Conservation (phyloP, 352 stramenopile species). For the Phytophthora hybrid region DNA sequence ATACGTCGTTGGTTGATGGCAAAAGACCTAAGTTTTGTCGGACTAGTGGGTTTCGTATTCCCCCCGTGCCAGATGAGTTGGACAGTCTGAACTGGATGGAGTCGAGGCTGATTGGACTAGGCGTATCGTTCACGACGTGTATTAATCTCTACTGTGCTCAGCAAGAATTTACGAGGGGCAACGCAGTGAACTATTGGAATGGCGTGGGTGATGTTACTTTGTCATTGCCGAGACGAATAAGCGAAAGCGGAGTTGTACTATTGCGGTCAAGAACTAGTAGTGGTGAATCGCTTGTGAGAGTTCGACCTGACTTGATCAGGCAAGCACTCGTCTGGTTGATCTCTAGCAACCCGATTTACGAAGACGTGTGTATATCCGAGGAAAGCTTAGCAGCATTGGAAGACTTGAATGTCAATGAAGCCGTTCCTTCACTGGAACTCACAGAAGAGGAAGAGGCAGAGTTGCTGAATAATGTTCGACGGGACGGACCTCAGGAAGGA, state of each 20-base stretch:
- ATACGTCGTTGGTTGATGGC: too few relatives aligned
- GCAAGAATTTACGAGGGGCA: constrained; percentile 23
- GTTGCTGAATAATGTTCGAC: too few relatives aligned
- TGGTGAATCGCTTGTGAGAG: not conserved
- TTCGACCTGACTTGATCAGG: constrained; percentile 8
- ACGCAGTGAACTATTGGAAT: constrained; percentile 27
- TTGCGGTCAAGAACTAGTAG: too few relatives aligned
- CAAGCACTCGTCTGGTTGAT: not conserved
- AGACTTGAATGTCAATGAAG: not conserved
- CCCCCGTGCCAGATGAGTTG: constrained; percentile 2
- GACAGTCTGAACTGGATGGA: constrained; percentile 17
- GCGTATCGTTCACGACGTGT: constrained; percentile 18
- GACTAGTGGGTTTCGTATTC: too few relatives aligned
- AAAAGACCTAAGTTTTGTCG: too few relatives aligned
- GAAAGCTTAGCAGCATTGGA: not conserved
- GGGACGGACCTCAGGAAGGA: too few relatives aligned
- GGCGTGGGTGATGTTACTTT: not conserved
- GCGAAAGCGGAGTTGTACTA: not conserved
- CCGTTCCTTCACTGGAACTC: too few relatives aligned
- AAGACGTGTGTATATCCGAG: not conserved
- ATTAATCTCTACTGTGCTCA: constrained; percentile 10
- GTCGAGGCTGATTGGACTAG: constrained; percentile 4
- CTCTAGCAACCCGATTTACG: constrained; percentile 14
- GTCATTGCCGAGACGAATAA: not conserved
- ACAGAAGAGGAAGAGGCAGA: too few relatives aligned